Evolutionary conservation across 306 rosid species (phyloP).

Genomic region (Dicorynia guianensis): DNA sequence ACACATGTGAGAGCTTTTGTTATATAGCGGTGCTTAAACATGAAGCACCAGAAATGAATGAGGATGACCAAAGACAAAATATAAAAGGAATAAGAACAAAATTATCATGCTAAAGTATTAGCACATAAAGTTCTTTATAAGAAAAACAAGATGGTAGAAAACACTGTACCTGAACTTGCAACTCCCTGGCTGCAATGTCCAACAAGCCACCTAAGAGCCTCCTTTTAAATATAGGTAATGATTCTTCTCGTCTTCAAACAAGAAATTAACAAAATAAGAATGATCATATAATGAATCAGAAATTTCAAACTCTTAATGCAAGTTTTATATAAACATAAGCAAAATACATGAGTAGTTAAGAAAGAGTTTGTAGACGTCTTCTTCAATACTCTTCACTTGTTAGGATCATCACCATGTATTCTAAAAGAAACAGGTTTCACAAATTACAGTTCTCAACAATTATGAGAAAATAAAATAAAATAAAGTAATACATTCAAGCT

Average conservation of each 20-base stretch:
- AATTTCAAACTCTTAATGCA: slow-evolving; percentile 14
- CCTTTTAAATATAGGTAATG: slow-evolving; percentile 91
- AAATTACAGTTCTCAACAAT: neutral
- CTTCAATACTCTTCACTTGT: slow-evolving; percentile 21
- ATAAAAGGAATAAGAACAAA: neutral
- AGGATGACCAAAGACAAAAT: neutral
- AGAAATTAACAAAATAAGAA: slow-evolving; percentile 47
- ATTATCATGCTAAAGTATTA: slow-evolving; percentile 24
- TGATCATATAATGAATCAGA: slow-evolving; percentile 31
- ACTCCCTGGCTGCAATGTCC: slow-evolving; percentile 88
- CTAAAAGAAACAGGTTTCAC: neutral
- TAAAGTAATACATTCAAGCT: slow-evolving; percentile 9
- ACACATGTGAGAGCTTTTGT: slow-evolving; percentile 20
- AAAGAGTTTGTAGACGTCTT: slow-evolving; percentile 35
- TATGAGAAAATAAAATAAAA: slow-evolving; percentile 22
- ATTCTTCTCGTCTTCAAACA: slow-evolving; percentile 88
- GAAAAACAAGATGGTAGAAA: slow-evolving; percentile 32
- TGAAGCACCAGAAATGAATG: slow-evolving; percentile 26
- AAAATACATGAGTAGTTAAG: slow-evolving; percentile 19
- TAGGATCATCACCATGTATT: slow-evolving; percentile 18
- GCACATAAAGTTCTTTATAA: slow-evolving; percentile 14
- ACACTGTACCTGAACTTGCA: slow-evolving; percentile 82
- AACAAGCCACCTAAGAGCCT: slow-evolving; percentile 86
- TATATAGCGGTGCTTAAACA: slow-evolving; percentile 11
- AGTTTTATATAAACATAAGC: slow-evolving; percentile 17